Conservation (phyloP, 257 asterid species). For the Petunia secreta region DNA sequence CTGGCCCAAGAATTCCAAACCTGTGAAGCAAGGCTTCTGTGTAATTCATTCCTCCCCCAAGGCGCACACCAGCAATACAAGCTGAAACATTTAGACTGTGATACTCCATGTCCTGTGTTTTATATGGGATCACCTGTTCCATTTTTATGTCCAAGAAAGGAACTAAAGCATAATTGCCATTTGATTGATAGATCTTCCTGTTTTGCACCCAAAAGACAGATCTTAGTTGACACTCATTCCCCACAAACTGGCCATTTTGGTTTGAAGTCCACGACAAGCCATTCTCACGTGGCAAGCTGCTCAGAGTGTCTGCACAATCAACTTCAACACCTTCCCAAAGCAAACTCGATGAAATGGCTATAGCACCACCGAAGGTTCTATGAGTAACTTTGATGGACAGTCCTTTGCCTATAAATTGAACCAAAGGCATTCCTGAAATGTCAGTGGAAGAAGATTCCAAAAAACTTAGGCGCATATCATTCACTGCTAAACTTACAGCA, state of each 20-base stretch:
- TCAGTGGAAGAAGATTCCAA: constrained; percentile 66
- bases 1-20: constrained; percentile 94
- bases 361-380: constrained; percentile 95
- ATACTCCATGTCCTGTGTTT: constrained; percentile 76
- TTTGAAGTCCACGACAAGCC: constrained; percentile 38
- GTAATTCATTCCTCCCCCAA: constrained; percentile 96
- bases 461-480: constrained; percentile 74
- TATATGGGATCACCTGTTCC: constrained; percentile 83
- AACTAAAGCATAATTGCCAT: constrained; percentile 37
- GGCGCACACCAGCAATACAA: constrained; percentile 85
- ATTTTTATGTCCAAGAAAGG: constrained; percentile 73
- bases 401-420: constrained; percentile 73
- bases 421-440: constrained; percentile 66
- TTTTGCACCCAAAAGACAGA: constrained; percentile 96
- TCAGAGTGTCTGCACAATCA: constrained; percentile 67
- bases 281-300: constrained; percentile 45
- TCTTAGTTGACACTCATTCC: constrained; percentile 57
- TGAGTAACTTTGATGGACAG: constrained; percentile 73
- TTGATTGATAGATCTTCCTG: constrained; percentile 45
- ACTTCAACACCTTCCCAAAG: constrained; percentile 88
- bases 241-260: constrained; percentile 35
- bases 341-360: constrained; percentile 78
- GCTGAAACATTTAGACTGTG: constrained; percentile 86
- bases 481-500: constrained; percentile 67
- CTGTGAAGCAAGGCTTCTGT: constrained; percentile 90